Base-by-base conservation (phyloP, 352 stramenopile species). In the Pythium guiyangense region DNA sequence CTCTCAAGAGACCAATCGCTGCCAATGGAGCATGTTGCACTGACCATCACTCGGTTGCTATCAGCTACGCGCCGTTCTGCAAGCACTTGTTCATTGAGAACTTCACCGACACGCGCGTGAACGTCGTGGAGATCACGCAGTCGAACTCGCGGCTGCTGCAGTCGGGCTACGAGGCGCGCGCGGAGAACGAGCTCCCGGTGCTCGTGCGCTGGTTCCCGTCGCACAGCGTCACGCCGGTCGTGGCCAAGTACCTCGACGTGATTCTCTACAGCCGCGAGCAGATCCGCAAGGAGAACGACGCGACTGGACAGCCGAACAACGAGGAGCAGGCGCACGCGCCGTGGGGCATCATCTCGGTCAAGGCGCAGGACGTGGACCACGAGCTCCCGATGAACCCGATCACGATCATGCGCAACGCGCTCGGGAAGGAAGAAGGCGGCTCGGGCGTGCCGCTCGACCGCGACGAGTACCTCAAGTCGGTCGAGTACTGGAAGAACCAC, bases 341-440 rank as follows among this genome's bases (percentile, higher is more conserved):
- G 53, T 97, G 89, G 88, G 88, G 90, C 22, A 98, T 99, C 69
- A 86, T 99, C 44, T 97, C 88, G 37, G 96, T 99, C 62, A 99
- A 99, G 74, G 89, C 96, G 35, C 97, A 99, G 73, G 89, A 98
- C 67, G 88, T 97, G 10, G 80, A 97, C 62, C 66, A 92, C 57
- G 96, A 99, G 67, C 75, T 99, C 34, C 97, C 97, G 29, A 99
- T 99, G 97, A 97, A 97, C 60, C 97, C 96, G 6, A 99, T 99
- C 70, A 99, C 96, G 14, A 90, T 98, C 66, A 98, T 99, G 93
- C 77, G 96, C 42, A 99, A 99, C 79, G 93, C 96, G 46, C 71
- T 99, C n/a, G 96, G 97, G 39, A 97, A 97, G 69, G 92, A 97
- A 31, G 75, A 99, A 63, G 96, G 88, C 34, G 88, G 88, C 31